Base-by-base conservation (phyloP, 345 rosid species). In the Dovyalis caffra region DNA sequence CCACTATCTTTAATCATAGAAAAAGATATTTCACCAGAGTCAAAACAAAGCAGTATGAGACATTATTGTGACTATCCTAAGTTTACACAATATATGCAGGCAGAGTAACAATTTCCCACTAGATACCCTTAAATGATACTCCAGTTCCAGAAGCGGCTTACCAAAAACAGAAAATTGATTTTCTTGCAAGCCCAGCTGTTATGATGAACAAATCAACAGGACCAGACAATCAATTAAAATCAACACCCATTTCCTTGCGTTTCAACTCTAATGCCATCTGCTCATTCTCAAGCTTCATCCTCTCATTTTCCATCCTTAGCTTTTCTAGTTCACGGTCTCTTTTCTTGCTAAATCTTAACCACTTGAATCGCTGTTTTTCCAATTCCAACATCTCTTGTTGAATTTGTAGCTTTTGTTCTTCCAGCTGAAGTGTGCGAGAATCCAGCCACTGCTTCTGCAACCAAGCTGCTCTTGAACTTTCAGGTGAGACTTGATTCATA, bases 201-300 rank as follows among this genome's bases (percentile, higher is more conserved):
- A 14, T 18, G 69, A 74, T 47, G 26, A 66, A 76, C 45, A 60
- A 67, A 51, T 32, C 71, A n/a, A 47, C 18, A 45, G 12, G 31
- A 63, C 29, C 67, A 38, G 40, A 20, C 53, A 64, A 74, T 74
- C 64, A 75, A 43, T 57, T 71, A 32, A 66, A 77, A 62, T 76
- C 80, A 56, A 78, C 78, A 77, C 86, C 81, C 77, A 85, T 61
- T 73, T 80, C 87, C 79, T 89, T 91, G 69, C 69, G 84, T 82
- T 83, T 90, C 83, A 95, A 77, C 70, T 91, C 92, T 77, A 95
- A 78, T 68, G 89, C 88, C 87, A 89, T 76, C 21, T 87, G 84
- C 71, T 92, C 95, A 66, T 95, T 95, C 87, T 90, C 95, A 63
- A 92, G 92, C 86, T 85, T 95, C 95, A 91, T 89, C 83, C 87